phyloP scores from a whole-genome alignment of 805 yeast genomes.

The Kuraishia capsulata region DNA sequence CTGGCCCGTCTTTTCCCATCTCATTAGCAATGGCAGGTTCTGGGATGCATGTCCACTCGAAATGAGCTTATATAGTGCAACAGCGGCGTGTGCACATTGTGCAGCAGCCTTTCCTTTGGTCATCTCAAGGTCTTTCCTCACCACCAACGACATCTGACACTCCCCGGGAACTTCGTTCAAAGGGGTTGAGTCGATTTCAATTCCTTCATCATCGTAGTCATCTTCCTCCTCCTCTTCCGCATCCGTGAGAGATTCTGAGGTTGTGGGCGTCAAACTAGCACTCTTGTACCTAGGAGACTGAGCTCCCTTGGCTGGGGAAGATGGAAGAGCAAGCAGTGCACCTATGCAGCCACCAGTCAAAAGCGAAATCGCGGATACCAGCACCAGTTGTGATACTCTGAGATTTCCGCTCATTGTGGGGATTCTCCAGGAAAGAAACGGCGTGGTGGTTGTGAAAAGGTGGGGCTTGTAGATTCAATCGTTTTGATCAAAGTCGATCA shows the following conservation, averaged over 20 bases:
- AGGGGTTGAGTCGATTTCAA: constrained; percentile 49
- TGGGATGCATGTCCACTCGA: constrained; percentile 41
- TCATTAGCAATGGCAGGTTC: constrained; percentile 51
- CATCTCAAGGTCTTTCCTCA: constrained; percentile 86
- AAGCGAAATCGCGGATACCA: constrained; percentile 16
- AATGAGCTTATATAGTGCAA: constrained; percentile 74
- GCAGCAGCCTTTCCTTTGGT: constrained; percentile 95
- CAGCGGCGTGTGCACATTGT: constrained; percentile 96
- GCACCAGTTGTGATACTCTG: constrained; percentile 6
- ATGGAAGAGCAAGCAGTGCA: constrained; percentile 12
- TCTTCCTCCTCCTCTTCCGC: constrained; percentile 29
- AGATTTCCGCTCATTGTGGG: neutral
- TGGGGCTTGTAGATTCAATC: too few species aligned
- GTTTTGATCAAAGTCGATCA: too few species aligned
- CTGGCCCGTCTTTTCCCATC: constrained; percentile 85
- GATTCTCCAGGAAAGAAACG: too few species aligned
- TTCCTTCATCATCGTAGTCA: constrained; percentile 38
- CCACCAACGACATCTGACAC: constrained; percentile 78
- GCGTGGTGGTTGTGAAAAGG: too few species aligned
- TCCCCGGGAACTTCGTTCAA: constrained; percentile 69
- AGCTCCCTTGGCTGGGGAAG: neutral
- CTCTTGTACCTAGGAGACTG: constrained; percentile 1
- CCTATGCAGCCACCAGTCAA: constrained; percentile 21
- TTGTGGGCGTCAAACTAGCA: constrained; percentile 10
- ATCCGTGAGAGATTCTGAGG: constrained; percentile 14